Evolutionary conservation across 2,329 filamentous ascomycete genomes (phyloP).

Genomic region (Neofusicoccum kwambonambiense): DNA sequence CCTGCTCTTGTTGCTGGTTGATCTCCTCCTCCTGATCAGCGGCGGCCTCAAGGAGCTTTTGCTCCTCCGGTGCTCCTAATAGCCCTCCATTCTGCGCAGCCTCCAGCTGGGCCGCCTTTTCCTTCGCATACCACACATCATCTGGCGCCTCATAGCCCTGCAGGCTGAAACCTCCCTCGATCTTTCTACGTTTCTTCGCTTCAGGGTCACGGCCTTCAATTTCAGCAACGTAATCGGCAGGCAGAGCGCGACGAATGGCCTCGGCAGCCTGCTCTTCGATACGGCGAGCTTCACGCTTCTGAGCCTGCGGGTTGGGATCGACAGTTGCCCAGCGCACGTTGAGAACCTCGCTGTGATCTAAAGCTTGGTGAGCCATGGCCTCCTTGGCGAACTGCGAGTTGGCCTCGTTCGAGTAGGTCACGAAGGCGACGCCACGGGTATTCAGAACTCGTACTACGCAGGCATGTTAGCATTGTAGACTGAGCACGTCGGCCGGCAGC

Average conservation of each 20-base stretch:
- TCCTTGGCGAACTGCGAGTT: conserved; percentile 57
- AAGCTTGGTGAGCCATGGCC: conserved; percentile 89
- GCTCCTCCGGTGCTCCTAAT: conserved; percentile 59
- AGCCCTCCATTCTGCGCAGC: conserved; percentile 61
- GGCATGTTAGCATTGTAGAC: neutral
- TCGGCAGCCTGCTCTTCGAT: conserved; percentile 97
- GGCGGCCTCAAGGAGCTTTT: conserved; percentile 47
- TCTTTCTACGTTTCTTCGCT: conserved; percentile 80
- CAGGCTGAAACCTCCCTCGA: conserved; percentile 85
- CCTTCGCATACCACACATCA: conserved; percentile 85
- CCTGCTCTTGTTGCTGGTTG: conserved; percentile 21
- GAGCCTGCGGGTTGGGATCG: conserved; percentile 92
- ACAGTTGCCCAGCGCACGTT: conserved; percentile 97
- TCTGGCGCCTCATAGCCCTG: conserved; percentile 93
- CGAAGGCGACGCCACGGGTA: conserved; percentile 84
- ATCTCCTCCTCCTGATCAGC: conserved; percentile 38
- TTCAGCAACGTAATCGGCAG: conserved; percentile 87
- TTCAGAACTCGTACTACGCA: conserved; percentile 72
- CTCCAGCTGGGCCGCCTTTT: conserved; percentile 65
- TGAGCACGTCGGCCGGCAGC: neutral
- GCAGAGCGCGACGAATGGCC: conserved; percentile 82
- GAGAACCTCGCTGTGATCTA: conserved; percentile 88
- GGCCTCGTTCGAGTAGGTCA: conserved; percentile 87
- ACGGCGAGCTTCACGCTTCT: conserved; percentile 82
- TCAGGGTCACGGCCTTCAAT: conserved; percentile 89